A percentile compares a stretch with the other conserved stretches of the same genome.
phyloP scores from a whole-genome alignment of 192 early-diverging fungal genomes.

The Backusella sp. region DNA sequence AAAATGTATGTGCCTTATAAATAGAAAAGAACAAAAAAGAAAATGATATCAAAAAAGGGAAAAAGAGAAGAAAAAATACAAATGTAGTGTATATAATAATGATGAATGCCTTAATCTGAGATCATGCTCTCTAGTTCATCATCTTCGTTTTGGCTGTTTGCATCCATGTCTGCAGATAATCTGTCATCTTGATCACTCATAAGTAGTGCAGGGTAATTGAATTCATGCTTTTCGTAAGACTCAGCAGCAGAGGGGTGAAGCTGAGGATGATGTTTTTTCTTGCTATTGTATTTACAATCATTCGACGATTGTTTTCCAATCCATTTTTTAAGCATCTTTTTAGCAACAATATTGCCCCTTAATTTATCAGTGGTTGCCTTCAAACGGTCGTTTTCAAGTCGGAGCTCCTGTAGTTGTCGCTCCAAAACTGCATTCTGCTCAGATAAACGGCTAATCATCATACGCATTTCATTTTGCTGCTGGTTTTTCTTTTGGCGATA shows the following conservation, averaged over 20 bases:
- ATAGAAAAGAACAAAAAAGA: background rate
- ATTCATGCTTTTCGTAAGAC: background rate
- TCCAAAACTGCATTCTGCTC: conserved; percentile 49
- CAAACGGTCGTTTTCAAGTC: conserved; percentile 47
- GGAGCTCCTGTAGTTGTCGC: conserved; percentile 47
- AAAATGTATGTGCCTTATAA: conserved; percentile 10
- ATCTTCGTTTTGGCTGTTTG: conserved; percentile 5
- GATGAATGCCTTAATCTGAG: conserved; percentile 10
- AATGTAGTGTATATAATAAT: background rate
- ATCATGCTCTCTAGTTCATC: conserved; percentile 23
- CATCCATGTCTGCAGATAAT: background rate
- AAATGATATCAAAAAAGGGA: background rate
- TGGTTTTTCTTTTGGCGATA: conserved; percentile 61
- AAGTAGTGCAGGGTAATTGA: conserved; percentile 10
- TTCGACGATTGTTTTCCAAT: conserved; percentile 19
- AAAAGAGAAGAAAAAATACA: background rate
- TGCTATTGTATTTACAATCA: background rate
- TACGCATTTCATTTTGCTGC: conserved; percentile 55
- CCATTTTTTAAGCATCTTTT: conserved; percentile 54
- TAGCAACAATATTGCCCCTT: conserved; percentile 50
- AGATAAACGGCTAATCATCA: conserved; percentile 37
- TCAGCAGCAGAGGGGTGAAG: background rate
- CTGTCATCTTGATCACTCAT: conserved; percentile 16
- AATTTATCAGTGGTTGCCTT: conserved; percentile 47
- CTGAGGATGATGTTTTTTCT: background rate